Evolutionary conservation across 164 flowering plant species (phyloP).

Genomic region (Vitis amurensis): DNA sequence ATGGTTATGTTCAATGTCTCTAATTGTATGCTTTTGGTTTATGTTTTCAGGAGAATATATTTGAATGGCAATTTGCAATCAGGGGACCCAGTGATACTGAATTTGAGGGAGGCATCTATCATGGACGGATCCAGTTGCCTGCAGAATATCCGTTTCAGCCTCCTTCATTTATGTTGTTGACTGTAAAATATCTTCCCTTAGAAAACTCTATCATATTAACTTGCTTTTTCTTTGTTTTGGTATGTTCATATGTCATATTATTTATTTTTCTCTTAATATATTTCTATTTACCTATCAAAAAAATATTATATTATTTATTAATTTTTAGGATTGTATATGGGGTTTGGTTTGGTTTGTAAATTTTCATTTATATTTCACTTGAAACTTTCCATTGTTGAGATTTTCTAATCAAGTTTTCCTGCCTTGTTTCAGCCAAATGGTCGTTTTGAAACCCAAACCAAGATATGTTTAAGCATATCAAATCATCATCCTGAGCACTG

Average conservation of each 20-base stretch:
- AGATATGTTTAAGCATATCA: constrained; percentile 94
- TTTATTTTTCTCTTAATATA: no score
- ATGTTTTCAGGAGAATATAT: constrained; percentile 83
- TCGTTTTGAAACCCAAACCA: constrained; percentile 95
- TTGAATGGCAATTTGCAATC: constrained; percentile 98
- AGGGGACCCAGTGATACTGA: constrained; percentile 85
- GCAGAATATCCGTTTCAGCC: constrained; percentile 95
- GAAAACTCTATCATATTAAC: background rate
- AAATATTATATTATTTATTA: no score
- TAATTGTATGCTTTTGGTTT: constrained; percentile 5
- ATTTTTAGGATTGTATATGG: background rate
- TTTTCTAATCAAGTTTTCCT: background rate
- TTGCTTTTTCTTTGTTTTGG: background rate
- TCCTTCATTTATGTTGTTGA: constrained; percentile 87
- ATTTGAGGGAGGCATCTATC: constrained; percentile 97
- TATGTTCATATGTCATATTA: no score
- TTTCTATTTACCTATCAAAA: background rate
- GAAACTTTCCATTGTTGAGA: background rate
- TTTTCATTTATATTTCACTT: background rate
- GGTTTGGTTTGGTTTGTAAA: background rate
- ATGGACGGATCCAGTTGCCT: constrained; percentile 92
- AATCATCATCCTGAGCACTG: constrained; percentile 99
- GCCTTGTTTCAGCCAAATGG: constrained; percentile 81
- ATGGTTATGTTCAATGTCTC: background rate
- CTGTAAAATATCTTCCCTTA: constrained; percentile 39